Evolutionary conservation across 257 asterid species (phyloP), one percentile per base, ranked within the genome.

Genomic region (Solanum pinnatisectum): DNA sequence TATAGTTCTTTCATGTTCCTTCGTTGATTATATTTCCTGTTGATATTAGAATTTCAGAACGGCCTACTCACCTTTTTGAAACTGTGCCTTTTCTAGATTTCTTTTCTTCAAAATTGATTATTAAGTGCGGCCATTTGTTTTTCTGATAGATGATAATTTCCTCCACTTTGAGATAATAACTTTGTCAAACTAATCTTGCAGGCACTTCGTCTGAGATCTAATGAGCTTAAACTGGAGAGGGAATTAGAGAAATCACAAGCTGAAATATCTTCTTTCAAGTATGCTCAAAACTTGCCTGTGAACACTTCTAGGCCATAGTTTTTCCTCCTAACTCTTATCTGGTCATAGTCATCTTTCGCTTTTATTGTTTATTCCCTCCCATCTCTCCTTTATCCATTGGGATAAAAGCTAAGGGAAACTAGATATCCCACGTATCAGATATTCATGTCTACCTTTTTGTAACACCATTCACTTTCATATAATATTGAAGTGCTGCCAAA

Each of bases 141-240:
- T 79, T n/a, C 15, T n/a, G 65, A 46, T 81, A 81, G 25, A 81
- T 46, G 85, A 81, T 46, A 46, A 30, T 46, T n/a, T 44, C 16
- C 20, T 30, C 85, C 85, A 18, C 65, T 49, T 32, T 10, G 85
- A 30, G 44, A 46, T 49, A 46, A 46, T 30, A 49, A 49, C 85
- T 82, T 44, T 78, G 59, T 70, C 67, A 87, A 23, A 52, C 46
- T 40, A 76, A 84, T 59, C 85, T 22, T 90, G 78, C 88, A 97
- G 99, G 97, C 98, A 87, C 93, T 97, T 88, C 94, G 98, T 60
- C 90, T 97, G 98, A 95, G 99, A 92, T 97, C 99, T 87, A 96
- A 91, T 90, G 99, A 97, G 94, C 94, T 97, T 74, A 97, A 96
- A 91, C 90, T 96, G 92, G 97, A 94, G 94, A 94, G 98, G 91